phyloP scores from a whole-genome alignment of 139 green algal species.

The Closterium sp. region DNA sequence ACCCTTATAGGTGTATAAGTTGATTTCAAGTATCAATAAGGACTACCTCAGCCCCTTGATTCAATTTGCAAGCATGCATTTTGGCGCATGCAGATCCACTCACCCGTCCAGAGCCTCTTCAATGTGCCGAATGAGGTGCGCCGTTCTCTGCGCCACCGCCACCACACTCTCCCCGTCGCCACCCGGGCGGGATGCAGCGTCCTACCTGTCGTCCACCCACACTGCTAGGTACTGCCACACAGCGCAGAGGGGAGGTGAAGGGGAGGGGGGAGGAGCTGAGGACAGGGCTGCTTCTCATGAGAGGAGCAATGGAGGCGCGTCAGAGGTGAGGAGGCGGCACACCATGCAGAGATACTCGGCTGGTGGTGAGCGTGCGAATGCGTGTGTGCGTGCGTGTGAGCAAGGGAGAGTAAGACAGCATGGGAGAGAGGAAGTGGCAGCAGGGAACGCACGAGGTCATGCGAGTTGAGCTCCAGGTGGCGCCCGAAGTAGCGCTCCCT shows the following conservation, averaged over 20 bases:
- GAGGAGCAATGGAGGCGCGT: not conserved
- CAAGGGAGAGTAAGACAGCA: too few relatives aligned
- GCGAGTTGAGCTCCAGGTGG: constrained; percentile 6
- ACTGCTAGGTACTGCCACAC: constrained; percentile 5
- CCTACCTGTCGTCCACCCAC: not conserved
- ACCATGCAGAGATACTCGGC: not conserved
- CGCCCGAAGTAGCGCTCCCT: constrained; percentile 32
- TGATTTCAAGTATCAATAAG: too few relatives aligned
- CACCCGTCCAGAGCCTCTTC: not conserved
- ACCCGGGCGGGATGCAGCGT: not conserved
- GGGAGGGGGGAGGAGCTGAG: not conserved
- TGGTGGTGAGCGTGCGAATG: not conserved
- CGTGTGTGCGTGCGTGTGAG: too few relatives aligned
- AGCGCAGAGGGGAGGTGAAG: not conserved
- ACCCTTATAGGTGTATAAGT: too few relatives aligned
- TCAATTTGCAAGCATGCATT: not conserved
- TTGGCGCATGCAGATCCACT: not conserved
- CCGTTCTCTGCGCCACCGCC: not conserved
- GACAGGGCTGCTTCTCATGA: not conserved
- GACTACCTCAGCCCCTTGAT: too few relatives aligned
- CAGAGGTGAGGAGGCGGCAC: not conserved
- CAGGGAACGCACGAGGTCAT: not conserved
- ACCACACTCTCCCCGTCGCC: constrained; percentile 1
- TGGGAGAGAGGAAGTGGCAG: not conserved
- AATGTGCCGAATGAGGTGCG: not conserved